These are phyloP conservation scores for Jamesozyma lodderae DNA, from an alignment of 805 yeast genomes.

Conservation along the genomic window DNA sequence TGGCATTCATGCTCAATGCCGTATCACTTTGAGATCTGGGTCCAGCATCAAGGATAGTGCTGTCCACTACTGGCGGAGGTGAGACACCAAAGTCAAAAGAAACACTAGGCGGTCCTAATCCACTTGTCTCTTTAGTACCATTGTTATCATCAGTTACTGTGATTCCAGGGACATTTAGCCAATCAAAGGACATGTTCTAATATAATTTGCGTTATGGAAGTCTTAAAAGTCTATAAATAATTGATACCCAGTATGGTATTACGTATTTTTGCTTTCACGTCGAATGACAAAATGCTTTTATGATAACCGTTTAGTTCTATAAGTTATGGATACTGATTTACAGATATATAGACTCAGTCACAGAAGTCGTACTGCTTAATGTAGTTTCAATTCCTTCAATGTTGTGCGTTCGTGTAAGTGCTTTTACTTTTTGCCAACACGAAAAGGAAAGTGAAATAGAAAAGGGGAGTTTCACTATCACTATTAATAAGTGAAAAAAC, in stretches of 20 bases:
- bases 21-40: constrained; percentile 7
- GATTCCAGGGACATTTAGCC: constrained; percentile 40
- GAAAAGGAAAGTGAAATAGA: too few species aligned
- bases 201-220: neutral
- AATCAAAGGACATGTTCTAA: constrained; percentile 45
- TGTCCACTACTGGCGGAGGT: neutral
- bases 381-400: too few species aligned
- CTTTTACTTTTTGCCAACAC: too few species aligned
- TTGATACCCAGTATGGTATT: too few species aligned
- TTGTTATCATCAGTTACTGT: constrained; percentile 16
- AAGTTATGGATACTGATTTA: too few species aligned
- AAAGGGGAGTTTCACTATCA: too few species aligned
- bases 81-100: constrained; percentile 36
- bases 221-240: too few species aligned
- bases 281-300: neutral
- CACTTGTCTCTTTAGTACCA: constrained; percentile 2
- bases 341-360: too few species aligned
- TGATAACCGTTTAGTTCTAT: too few species aligned
- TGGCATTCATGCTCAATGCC: neutral
- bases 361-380: too few species aligned
- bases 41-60: neutral
- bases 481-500: too few species aligned
- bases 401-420: too few species aligned
- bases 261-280: neutral
- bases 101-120: constrained; percentile 37